Evolutionary conservation across 495 filamentous ascomycete species (phyloP).

Genomic region (Aspergillus biplanus): DNA sequence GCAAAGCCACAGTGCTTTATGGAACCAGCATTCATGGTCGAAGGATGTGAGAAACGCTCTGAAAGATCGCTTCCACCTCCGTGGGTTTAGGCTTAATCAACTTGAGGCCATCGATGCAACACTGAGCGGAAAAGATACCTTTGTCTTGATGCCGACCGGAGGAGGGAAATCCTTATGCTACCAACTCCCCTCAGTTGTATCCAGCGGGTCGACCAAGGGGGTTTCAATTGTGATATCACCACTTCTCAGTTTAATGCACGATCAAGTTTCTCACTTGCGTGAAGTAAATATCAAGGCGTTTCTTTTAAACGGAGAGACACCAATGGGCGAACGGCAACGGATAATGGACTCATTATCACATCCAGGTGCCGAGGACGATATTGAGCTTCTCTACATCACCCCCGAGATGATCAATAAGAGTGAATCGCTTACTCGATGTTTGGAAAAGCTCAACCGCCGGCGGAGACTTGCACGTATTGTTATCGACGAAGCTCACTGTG

Average conservation of each 20-base stretch:
- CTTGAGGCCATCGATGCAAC: slow-evolving; percentile 96
- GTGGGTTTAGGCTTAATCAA: slow-evolving; percentile 87
- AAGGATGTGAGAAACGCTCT: slow-evolving; percentile 77
- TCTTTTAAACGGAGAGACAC: slow-evolving; percentile 76
- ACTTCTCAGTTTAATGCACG: slow-evolving; percentile 92
- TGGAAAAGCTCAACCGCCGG: slow-evolving; percentile 65
- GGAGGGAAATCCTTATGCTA: slow-evolving; percentile 98
- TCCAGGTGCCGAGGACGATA: slow-evolving; percentile 62
- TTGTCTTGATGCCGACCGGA: slow-evolving; percentile 96
- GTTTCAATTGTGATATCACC: slow-evolving; percentile 96
- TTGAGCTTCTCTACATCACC: slow-evolving; percentile 91
- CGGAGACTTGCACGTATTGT: slow-evolving; percentile 84
- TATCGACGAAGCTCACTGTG: slow-evolving; percentile 97
- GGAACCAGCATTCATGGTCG: slow-evolving; percentile 71
- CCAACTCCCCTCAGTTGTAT: slow-evolving; percentile 87
- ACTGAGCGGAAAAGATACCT: slow-evolving; percentile 80
- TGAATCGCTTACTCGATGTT: slow-evolving; percentile 57
- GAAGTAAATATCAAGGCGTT: slow-evolving; percentile 77
- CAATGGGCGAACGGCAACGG: slow-evolving; percentile 53
- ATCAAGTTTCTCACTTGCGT: slow-evolving; percentile 83
- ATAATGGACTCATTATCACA: slow-evolving; percentile 65
- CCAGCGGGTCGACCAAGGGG: slow-evolving; percentile 76
- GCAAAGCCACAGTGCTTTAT: slow-evolving; percentile 40
- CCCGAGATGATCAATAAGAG: slow-evolving; percentile 95
- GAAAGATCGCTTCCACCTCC: slow-evolving; percentile 78